Conservation (phyloP, 1,284 basidiomycete genomes). For the Rhodotorula sp. region DNA sequence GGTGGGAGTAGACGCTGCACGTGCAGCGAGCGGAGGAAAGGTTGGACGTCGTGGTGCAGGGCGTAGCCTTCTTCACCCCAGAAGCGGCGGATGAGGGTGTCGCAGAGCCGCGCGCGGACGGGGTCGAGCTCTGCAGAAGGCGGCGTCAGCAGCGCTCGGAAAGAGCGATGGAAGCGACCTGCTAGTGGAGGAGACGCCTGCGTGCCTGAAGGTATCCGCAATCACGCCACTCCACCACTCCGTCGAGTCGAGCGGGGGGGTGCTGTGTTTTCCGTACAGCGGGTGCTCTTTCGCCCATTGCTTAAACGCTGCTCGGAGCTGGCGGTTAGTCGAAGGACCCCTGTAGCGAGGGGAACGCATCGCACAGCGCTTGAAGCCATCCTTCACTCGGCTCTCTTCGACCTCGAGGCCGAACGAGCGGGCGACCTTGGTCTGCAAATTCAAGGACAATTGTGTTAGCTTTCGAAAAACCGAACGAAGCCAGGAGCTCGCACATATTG, state of each 20-base stretch:
- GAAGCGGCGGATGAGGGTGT: constrained; percentile 40
- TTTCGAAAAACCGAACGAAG: too few species aligned
- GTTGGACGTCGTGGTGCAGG: constrained; percentile 35
- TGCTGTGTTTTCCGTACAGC: constrained; percentile 43
- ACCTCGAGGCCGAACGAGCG: constrained; percentile 31
- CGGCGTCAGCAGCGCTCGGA: not conserved
- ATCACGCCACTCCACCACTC: constrained; percentile 45
- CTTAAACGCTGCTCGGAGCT: constrained; percentile 34
- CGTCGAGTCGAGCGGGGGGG: constrained; percentile 31
- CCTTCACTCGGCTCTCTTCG: constrained; percentile 27
- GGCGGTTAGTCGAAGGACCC: not conserved
- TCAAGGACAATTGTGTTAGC: too few species aligned
- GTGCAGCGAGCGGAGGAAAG: constrained; percentile 27
- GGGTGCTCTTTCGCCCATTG: constrained; percentile 28
- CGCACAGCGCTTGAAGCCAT: constrained; percentile 36
- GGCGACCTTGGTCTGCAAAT: constrained; percentile 11
- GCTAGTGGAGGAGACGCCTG: constrained; percentile 32
- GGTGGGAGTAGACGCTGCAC: constrained; percentile 2
- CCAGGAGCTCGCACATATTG: constrained; percentile 38
- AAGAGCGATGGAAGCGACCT: not conserved
- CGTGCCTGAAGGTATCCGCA: constrained; percentile 35
- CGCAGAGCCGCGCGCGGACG: constrained; percentile 4
- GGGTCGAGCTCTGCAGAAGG: constrained; percentile 9
- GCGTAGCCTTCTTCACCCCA: constrained; percentile 38
- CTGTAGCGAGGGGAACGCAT: not conserved